Percentiles rank a stretch among this genome's conserved stretches.
Conservation (phyloP, 306 rosid genomes). For the Castanea sativa region DNA sequence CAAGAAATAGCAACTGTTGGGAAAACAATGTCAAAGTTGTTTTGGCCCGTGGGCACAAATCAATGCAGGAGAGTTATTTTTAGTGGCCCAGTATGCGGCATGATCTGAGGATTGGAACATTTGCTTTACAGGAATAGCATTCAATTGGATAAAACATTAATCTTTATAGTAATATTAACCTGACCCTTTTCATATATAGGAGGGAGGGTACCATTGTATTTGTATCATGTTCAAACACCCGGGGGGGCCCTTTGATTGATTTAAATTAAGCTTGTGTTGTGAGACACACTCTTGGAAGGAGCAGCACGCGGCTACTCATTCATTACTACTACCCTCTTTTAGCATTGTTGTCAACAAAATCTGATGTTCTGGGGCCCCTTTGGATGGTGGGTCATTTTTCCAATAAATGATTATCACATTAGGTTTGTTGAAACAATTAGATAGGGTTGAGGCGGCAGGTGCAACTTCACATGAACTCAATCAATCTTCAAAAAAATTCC, state of each 20-base stretch:
- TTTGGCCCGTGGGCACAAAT: not conserved
- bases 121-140: not conserved
- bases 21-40: not conserved
- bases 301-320: constrained; percentile 19
- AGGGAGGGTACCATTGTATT: not conserved
- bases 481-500: too few relatives aligned
- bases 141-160: not conserved
- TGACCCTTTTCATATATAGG: too few relatives aligned
- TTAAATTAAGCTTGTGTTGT: not conserved
- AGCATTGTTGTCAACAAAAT: constrained; percentile 1
- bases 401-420: not conserved
- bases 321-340: constrained; percentile 8
- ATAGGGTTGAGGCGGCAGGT: not conserved
- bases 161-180: too few relatives aligned
- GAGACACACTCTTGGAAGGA: not conserved
- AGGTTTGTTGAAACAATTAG: not conserved
- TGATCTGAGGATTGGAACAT: not conserved
- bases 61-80: not conserved
- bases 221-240: not conserved
- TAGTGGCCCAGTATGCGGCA: not conserved
- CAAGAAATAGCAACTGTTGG: not conserved
- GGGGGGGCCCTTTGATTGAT: not conserved
- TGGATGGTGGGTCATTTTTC: not conserved
- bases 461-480: not conserved
- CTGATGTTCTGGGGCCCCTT: not conserved